Conservation (phyloP, 306 rosid species). For the Betula pendula region DNA sequence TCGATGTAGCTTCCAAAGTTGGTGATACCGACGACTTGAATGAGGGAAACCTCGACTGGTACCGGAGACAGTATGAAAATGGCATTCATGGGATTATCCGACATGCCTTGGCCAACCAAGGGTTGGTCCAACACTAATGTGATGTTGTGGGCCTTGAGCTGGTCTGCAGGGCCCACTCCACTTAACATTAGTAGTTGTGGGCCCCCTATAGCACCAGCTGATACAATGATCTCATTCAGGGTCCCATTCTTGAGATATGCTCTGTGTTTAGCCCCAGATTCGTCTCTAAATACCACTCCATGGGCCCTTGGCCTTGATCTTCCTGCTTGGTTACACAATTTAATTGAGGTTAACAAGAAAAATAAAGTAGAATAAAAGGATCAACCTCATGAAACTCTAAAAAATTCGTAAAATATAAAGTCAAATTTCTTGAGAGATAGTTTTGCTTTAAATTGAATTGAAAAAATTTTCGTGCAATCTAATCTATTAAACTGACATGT, state of each 20-base stretch:
- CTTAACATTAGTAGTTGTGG: constrained; percentile 65
- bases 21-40: constrained; percentile 58
- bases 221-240: constrained; percentile 49
- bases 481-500: no score
- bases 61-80: constrained; percentile 61
- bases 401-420: no score
- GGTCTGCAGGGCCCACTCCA: constrained; percentile 54
- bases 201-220: constrained; percentile 81
- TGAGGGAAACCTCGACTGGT: constrained; percentile 55
- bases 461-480: no score
- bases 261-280: constrained; percentile 31
- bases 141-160: constrained; percentile 44
- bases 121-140: constrained; percentile 41
- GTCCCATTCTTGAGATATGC: constrained; percentile 36
- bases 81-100: constrained; percentile 59
- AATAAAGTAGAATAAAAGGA: no score
- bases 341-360: neutral
- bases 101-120: constrained; percentile 49
- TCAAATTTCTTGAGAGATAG: no score
- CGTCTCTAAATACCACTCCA: constrained; percentile 59
- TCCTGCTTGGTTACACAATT: constrained; percentile 25
- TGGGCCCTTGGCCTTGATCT: constrained; percentile 48
- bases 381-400: neutral
- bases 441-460: no score
- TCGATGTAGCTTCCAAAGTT: constrained; percentile 56